These are phyloP conservation scores for Chlamydomonas asymmetrica DNA, from an alignment of 139 green algal genomes.

Conservation along the genomic window DNA sequence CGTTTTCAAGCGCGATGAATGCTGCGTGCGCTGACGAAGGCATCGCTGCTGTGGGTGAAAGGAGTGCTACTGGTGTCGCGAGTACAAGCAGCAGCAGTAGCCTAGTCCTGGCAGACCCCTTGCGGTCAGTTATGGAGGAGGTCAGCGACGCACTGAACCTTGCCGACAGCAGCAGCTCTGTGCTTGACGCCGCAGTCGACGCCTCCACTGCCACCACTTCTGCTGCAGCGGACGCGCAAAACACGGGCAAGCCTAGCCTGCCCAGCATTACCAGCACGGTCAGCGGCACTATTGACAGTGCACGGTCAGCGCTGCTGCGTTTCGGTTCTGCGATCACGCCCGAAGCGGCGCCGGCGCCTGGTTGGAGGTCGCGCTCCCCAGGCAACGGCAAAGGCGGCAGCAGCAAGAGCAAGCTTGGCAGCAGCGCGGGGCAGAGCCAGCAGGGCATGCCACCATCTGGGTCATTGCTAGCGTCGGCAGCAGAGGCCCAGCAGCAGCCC, in stretches of 20 bases:
- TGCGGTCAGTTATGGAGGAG: not conserved
- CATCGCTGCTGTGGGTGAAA: no score
- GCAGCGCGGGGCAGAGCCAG: no score
- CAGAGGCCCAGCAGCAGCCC: not conserved
- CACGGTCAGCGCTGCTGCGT: not conserved
- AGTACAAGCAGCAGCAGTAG: conserved; percentile 9
- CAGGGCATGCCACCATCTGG: not conserved
- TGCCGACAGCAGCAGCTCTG: no score
- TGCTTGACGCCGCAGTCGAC: no score
- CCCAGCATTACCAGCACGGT: not conserved
- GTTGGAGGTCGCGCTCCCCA: not conserved
- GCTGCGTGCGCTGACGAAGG: no score
- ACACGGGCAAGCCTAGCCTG: no score
- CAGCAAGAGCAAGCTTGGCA: not conserved
- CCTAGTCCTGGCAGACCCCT: not conserved
- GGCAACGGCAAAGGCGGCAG: not conserved
- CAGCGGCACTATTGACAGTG: not conserved
- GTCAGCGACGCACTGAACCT: no score
- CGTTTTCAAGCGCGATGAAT: no score
- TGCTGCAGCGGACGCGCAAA: no score
- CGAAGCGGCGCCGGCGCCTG: not conserved
- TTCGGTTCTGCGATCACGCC: not conserved
- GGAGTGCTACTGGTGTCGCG: not conserved
- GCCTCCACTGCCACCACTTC: no score
- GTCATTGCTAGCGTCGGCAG: not conserved